phyloP scores from a whole-genome alignment of 1,139 yeast species.

The Saccharomyces hybrid region DNA sequence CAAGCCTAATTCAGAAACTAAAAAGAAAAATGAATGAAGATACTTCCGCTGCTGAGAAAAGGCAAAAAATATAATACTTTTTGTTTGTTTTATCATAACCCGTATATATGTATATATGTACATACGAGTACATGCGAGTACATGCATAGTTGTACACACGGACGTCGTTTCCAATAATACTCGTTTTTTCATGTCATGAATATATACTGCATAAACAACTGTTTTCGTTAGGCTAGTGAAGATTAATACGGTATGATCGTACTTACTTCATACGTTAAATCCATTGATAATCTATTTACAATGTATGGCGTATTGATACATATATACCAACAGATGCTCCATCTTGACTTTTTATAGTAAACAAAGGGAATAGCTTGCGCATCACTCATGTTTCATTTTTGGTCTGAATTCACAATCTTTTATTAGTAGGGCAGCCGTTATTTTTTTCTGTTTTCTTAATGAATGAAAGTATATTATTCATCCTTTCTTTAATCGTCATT shows the following conservation, averaged over 20 bases:
- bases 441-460: too few species aligned
- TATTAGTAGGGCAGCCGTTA: too few species aligned
- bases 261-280: not conserved
- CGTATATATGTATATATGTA: not conserved
- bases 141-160: not conserved
- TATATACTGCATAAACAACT: not conserved
- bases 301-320: not conserved
- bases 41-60: slow-evolving; percentile 6
- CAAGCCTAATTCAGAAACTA: slow-evolving; percentile 35
- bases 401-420: too few species aligned
- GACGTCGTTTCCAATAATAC: not conserved
- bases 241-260: not conserved
- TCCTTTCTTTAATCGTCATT: too few species aligned
- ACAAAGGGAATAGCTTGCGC: too few species aligned
- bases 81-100: too few species aligned
- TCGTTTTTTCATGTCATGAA: not conserved
- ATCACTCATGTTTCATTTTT: not conserved
- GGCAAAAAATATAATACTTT: slow-evolving; percentile 7
- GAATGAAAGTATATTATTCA: too few species aligned
- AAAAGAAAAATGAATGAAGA: slow-evolving; percentile 20
- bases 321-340: not conserved
- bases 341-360: not conserved
- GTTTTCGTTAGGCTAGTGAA: too few species aligned
- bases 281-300: not conserved
- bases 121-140: too few species aligned